These are phyloP conservation scores for Ochetophila trinervis DNA, from an alignment of 306 rosid species.

Conservation along the genomic window DNA sequence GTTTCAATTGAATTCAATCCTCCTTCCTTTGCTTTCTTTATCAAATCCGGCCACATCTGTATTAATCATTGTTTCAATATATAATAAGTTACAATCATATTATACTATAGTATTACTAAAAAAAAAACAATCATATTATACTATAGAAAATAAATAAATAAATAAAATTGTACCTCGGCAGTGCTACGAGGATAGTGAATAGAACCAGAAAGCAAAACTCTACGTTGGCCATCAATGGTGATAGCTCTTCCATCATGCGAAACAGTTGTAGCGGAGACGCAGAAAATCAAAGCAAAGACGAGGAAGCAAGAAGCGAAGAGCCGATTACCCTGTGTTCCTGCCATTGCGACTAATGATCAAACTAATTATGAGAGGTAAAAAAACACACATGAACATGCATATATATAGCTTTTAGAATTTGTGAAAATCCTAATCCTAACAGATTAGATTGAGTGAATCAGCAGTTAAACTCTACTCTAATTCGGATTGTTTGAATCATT, in stretches of 20 bases:
- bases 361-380: no score
- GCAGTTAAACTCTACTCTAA: no score
- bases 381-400: no score
- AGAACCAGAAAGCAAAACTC: constrained; percentile 37
- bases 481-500: no score
- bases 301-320: neutral
- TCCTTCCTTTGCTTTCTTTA: constrained; percentile 45
- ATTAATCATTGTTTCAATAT: no score
- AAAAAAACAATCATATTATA: neutral
- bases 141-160: neutral
- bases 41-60: constrained; percentile 66
- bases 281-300: neutral
- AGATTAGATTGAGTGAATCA: no score
- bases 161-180: constrained; percentile 22
- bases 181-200: constrained; percentile 69
- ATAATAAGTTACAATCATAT: neutral
- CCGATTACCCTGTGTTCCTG: no score
- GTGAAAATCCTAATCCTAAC: no score
- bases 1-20: constrained; percentile 57
- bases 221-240: constrained; percentile 42
- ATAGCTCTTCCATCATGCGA: constrained; percentile 46
- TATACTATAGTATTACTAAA: neutral
- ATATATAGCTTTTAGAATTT: no score
- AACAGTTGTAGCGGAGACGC: constrained; percentile 16
- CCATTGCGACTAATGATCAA: no score